phyloP scores from a whole-genome alignment of 2,329 filamentous ascomycete genomes.

The Scytalidium lignicola region DNA sequence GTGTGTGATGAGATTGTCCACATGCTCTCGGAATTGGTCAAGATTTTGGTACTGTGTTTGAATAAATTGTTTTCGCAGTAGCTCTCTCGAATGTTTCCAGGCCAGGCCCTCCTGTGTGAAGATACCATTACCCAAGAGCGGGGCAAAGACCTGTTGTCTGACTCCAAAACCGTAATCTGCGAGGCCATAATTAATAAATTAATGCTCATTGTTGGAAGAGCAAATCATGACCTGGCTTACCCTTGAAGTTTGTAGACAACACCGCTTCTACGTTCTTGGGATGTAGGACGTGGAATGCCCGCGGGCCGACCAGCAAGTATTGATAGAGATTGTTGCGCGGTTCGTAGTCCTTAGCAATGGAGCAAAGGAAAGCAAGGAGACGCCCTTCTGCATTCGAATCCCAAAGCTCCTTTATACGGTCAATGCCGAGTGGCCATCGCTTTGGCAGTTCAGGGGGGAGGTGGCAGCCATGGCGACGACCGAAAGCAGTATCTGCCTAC shows the following conservation, averaged over 20 bases:
- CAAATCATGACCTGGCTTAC: neutral
- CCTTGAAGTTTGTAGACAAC: constrained; percentile 22
- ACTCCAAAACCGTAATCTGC: constrained; percentile 23
- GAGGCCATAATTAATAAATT: neutral
- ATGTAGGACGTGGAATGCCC: constrained; percentile 17
- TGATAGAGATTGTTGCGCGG: constrained; percentile 25
- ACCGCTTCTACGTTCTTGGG: constrained; percentile 27
- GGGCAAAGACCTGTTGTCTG: constrained; percentile 18
- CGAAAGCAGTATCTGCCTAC: constrained; percentile 12
- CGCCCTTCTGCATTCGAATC: constrained; percentile 23
- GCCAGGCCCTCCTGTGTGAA: constrained; percentile 29
- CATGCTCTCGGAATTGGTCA: constrained; percentile 8
- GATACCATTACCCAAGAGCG: constrained; percentile 30
- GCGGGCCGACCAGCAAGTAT: constrained; percentile 25
- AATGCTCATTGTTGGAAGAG: neutral
- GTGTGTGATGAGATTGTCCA: constrained; percentile 27
- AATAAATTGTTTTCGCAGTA: constrained; percentile 23
- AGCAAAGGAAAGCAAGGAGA: constrained; percentile 18
- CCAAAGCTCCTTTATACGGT: constrained; percentile 24
- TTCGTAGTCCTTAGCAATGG: constrained; percentile 26
- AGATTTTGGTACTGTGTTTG: constrained; percentile 13
- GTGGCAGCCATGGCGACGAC: constrained; percentile 21
- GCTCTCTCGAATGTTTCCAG: constrained; percentile 29
- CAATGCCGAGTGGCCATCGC: constrained; percentile 30
- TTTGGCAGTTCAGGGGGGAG: constrained; percentile 27